Conservation (phyloP, 2,329 filamentous ascomycete species). For the Mycosphaerella sp. region DNA sequence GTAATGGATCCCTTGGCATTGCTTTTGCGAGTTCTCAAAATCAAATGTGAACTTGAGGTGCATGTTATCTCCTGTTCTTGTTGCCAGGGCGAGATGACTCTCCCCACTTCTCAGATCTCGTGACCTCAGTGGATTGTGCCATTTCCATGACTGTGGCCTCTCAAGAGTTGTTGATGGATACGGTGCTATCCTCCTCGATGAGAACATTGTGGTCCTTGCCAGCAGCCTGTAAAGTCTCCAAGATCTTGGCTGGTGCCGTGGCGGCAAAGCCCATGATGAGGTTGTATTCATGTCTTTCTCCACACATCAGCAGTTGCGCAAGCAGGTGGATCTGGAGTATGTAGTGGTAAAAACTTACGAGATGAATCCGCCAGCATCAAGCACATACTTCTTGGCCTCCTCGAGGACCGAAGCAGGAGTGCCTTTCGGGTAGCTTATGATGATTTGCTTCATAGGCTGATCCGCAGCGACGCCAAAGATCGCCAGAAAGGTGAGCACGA, state of each 20-base stretch:
- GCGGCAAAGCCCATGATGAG: constrained; percentile 36
- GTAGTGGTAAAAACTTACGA: background rate
- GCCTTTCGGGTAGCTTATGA: constrained; percentile 68
- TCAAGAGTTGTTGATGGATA: constrained; percentile 5
- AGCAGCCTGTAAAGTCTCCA: constrained; percentile 60
- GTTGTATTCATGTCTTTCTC: constrained; percentile 25
- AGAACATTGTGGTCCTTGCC: constrained; percentile 55
- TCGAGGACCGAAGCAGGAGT: constrained; percentile 62
- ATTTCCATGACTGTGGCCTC: background rate
- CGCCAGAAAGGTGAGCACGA: constrained; percentile 22
- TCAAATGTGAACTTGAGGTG: background rate
- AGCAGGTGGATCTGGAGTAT: constrained; percentile 8
- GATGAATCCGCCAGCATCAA: constrained; percentile 31
- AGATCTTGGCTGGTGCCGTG: constrained; percentile 60
- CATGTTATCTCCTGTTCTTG: background rate
- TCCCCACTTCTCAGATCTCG: background rate
- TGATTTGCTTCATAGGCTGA: constrained; percentile 60
- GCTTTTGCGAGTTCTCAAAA: background rate
- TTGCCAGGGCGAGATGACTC: background rate
- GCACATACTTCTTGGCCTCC: constrained; percentile 55
- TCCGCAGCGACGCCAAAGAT: constrained; percentile 19
- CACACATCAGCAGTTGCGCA: constrained; percentile 5
- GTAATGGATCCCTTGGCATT: background rate
- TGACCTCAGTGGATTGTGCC: background rate
- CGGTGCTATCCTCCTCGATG: constrained; percentile 66